phyloP scores from a whole-genome alignment of 495 filamentous ascomycete genomes.

The Wilcoxina mikolae region DNA sequence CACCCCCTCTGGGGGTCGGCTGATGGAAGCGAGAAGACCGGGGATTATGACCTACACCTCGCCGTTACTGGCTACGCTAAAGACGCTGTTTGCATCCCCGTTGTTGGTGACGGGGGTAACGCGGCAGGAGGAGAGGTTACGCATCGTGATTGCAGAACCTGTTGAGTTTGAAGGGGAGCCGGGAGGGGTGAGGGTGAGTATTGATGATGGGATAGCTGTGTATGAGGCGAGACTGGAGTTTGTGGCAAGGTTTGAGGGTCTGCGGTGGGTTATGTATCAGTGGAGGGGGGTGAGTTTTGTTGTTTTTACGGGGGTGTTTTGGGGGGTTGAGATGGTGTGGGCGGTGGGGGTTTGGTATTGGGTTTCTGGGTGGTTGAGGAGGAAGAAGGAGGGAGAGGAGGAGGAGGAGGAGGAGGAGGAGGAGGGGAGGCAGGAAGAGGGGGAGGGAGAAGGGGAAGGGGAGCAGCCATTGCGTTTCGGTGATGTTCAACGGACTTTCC shows the following conservation, averaged over 20 bases:
- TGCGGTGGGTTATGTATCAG: constrained; percentile 77
- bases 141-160: constrained; percentile 55
- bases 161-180: constrained; percentile 46
- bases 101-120: constrained; percentile 33
- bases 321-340: constrained; percentile 48
- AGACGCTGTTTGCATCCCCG: constrained; percentile 34
- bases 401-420: constrained; percentile 12
- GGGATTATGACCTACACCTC: constrained; percentile 54
- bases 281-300: constrained; percentile 55
- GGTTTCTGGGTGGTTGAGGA: constrained; percentile 7
- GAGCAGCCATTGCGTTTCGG: not conserved
- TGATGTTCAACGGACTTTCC: not conserved
- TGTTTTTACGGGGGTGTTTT: constrained; percentile 54
- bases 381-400: not conserved
- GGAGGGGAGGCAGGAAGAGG: constrained; percentile 1
- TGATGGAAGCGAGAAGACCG: constrained; percentile 38
- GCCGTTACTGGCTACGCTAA: constrained; percentile 39
- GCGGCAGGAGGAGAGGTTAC: constrained; percentile 41
- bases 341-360: constrained; percentile 22
- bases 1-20: constrained; percentile 28
- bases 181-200: constrained; percentile 42
- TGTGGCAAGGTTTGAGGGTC: constrained; percentile 53
- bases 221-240: constrained; percentile 57
- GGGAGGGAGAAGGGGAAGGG: not conserved
- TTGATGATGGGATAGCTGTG: constrained; percentile 48